These are phyloP conservation scores for Bothriochloa decipiens DNA, from an alignment of 176 grass and related monocot species.

Conservation along the genomic window DNA sequence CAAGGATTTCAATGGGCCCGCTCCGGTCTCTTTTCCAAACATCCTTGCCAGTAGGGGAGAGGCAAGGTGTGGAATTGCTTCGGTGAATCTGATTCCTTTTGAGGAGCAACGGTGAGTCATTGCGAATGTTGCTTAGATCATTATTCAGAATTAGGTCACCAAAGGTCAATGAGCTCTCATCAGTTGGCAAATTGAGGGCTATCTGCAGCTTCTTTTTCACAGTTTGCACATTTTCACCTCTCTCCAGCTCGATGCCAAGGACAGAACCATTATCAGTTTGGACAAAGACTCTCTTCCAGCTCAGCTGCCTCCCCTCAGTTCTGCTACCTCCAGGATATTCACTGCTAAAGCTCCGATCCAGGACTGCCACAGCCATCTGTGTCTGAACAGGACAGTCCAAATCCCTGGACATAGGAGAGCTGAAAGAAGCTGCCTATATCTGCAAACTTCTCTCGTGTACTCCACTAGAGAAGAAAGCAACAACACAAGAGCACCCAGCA, in stretches of 20 bases:
- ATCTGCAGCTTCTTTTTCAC: conserved; percentile 95
- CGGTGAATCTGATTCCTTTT: conserved; percentile 80
- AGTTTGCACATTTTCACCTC: conserved; percentile 83
- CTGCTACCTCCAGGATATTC: conserved; percentile 64
- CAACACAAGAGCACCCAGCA: conserved; percentile 15
- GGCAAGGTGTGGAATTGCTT: conserved; percentile 88
- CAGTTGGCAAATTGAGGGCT: conserved; percentile 78
- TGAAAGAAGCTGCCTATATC: conserved; percentile 41
- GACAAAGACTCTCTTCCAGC: conserved; percentile 94
- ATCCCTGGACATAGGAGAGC: conserved; percentile 70
- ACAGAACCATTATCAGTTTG: conserved; percentile 95
- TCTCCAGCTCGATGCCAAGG: conserved; percentile 78
- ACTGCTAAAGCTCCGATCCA: conserved; percentile 63
- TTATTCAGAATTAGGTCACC: conserved; percentile 84
- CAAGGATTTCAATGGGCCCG: conserved; percentile 79
- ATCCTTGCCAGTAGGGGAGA: conserved; percentile 77
- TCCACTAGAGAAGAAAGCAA: conserved; percentile 38
- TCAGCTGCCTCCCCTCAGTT: conserved; percentile 59
- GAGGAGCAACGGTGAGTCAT: conserved; percentile 83
- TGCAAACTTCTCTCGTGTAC: conserved; percentile 45
- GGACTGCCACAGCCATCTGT: conserved; percentile 85
- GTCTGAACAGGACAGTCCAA: conserved; percentile 92
- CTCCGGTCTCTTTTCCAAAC: conserved; percentile 63
- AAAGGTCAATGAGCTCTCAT: conserved; percentile 83
- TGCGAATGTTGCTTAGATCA: conserved; percentile 86